Evolutionary conservation across 2,329 filamentous ascomycete species (phyloP).

Genomic region (Pseudocercospora pini-densiflorae): DNA sequence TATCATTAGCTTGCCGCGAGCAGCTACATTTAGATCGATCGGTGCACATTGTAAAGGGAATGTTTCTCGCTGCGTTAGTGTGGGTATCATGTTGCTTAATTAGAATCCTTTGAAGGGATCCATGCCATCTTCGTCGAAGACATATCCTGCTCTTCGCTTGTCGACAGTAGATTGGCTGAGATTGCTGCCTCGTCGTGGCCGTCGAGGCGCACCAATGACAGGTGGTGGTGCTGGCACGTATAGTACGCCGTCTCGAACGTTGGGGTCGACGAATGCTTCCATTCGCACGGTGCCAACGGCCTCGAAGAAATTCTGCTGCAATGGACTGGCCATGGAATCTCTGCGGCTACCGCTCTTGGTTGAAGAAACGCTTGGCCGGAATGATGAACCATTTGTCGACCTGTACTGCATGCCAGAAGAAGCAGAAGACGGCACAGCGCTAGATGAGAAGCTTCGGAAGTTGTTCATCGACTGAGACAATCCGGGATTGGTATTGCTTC

Average conservation of each 20-base stretch:
- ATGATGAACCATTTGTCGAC: constrained; percentile 30
- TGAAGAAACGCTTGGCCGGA: constrained; percentile 32
- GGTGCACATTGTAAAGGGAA: background rate
- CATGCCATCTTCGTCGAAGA: constrained; percentile 41
- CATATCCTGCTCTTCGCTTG: constrained; percentile 38
- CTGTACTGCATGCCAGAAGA: constrained; percentile 25
- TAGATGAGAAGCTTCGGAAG: constrained; percentile 76
- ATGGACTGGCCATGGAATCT: constrained; percentile 34
- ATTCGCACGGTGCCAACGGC: constrained; percentile 90
- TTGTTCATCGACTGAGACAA: constrained; percentile 67
- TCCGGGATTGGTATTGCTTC: constrained; percentile 85
- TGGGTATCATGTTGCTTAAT: constrained; percentile 13
- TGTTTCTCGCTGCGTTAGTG: constrained; percentile 7
- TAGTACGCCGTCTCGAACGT: constrained; percentile 37
- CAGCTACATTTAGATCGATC: constrained; percentile 5
- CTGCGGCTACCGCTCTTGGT: constrained; percentile 33
- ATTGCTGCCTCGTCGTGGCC: constrained; percentile 34
- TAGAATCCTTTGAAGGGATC: constrained; percentile 45
- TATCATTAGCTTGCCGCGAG: constrained; percentile 6
- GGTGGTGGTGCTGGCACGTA: constrained; percentile 38
- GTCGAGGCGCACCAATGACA: constrained; percentile 21
- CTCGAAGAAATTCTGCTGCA: constrained; percentile 71
- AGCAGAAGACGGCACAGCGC: constrained; percentile 47
- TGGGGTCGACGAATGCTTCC: constrained; percentile 86
- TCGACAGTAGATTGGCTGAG: constrained; percentile 38